phyloP scores from a whole-genome alignment of 2,329 filamentous ascomycete genomes.

The Chalara sp. region DNA sequence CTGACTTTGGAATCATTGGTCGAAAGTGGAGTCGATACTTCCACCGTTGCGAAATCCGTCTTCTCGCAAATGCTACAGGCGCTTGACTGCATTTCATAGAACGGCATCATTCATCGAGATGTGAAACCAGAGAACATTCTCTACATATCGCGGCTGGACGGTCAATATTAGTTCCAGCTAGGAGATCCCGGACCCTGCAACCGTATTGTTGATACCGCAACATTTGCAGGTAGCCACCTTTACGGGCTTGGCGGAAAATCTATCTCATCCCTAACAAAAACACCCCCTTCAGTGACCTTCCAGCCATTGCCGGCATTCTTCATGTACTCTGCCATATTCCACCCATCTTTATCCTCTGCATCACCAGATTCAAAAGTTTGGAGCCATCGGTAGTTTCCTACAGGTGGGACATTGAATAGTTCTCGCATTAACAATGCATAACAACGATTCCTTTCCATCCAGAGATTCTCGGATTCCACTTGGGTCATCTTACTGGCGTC shows the following conservation, averaged over 20 bases:
- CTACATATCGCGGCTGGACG: slow-evolving; percentile 5
- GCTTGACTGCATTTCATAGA: slow-evolving; percentile 6
- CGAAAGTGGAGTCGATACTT: too few species aligned
- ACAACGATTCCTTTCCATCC: slow-evolving; percentile 25
- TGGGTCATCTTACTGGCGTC: slow-evolving; percentile 18
- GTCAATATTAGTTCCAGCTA: slow-evolving; percentile 9
- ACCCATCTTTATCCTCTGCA: slow-evolving; percentile 36
- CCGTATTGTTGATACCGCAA: background rate
- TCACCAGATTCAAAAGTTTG: slow-evolving; percentile 45
- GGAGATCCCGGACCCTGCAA: slow-evolving; percentile 10
- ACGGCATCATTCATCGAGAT: slow-evolving; percentile 87
- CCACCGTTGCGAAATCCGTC: slow-evolving; percentile 4
- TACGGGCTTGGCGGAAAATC: slow-evolving; percentile 3
- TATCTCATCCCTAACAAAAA: slow-evolving; percentile 32
- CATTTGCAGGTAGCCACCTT: slow-evolving; percentile 1
- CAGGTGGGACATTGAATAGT: slow-evolving; percentile 21
- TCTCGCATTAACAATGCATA: slow-evolving; percentile 23
- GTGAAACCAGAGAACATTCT: slow-evolving; percentile 53
- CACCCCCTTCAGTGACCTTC: slow-evolving; percentile 37
- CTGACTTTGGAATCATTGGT: too few species aligned
- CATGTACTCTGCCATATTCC: slow-evolving; percentile 38
- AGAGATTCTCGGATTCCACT: slow-evolving; percentile 24
- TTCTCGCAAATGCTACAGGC: slow-evolving; percentile 9
- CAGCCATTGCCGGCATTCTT: slow-evolving; percentile 33
- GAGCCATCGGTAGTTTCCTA: slow-evolving; percentile 35